Evolutionary conservation across 345 rosid species (phyloP), one percentile per base, ranked within the genome.

Genomic region (Rhodamnia argentea): DNA sequence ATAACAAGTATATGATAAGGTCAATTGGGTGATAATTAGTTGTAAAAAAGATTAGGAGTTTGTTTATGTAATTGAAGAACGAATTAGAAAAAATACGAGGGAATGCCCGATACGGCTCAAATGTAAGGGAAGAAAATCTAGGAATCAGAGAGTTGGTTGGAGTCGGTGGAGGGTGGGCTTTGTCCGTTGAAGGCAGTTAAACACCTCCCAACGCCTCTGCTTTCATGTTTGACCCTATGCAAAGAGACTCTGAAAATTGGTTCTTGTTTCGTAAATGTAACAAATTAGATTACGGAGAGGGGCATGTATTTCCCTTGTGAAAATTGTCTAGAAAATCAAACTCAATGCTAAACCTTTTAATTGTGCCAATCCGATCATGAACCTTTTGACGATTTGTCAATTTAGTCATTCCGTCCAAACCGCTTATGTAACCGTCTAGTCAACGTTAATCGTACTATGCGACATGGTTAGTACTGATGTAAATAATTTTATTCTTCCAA

Each of bases 121-220:
- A 22, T 20, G 42, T 7, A 6, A 16, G 47, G 47, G 26, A 70
- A 32, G 47, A 22, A 70, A 70, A 70, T 10, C 47, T 20, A 70
- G 81, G 37, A 64, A 5, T 32, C 5, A 13, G 24, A 70, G 47
- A 23, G 88, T 85, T 52, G 87, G 90, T 88, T 62, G 76, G 82
- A 86, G 86, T 62, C 54, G 89, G 75, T 86, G 62, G 37, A 16
- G 56, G 40, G 55, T 12, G 27, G 51, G 40, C 3, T 74, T 42
- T 53, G 16, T 16, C 23, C 0, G 76, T 44, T 18, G 84, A 13
- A n/a, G 86, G 85, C 51, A 86, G 88, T 76, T 86, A 83, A 88
- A 84, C 90, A 83, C 87, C 88, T 86, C 52, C 88, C 89, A 87
- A 86, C 88, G 29, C 70, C 70, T 60, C 85, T 58, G 55, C 12